These are phyloP conservation scores for Tuber microsphaerosporum DNA, from an alignment of 495 filamentous ascomycete species.

Conservation along the genomic window DNA sequence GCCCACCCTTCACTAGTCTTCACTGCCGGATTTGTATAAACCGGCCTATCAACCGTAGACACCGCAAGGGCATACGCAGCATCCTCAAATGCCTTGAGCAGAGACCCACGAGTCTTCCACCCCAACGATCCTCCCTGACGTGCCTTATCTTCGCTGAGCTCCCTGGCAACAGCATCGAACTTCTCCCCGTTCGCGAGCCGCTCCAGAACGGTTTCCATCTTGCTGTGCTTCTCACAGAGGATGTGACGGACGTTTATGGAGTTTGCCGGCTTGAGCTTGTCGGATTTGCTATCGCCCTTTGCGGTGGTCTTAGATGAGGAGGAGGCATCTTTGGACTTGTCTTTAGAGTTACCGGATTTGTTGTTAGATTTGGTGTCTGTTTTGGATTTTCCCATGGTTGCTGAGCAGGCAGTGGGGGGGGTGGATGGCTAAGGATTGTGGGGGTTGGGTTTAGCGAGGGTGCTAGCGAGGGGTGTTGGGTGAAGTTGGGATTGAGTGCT, in stretches of 20 bases:
- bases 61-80: constrained; percentile 34
- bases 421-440: too few species aligned
- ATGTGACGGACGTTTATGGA: constrained; percentile 41
- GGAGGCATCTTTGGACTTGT: constrained; percentile 9
- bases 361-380: constrained; percentile 21
- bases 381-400: constrained; percentile 5
- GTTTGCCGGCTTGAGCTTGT: constrained; percentile 37
- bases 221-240: constrained; percentile 39
- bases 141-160: constrained; percentile 39
- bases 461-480: background rate
- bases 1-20: constrained; percentile 37
- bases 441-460: background rate
- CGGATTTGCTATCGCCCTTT: constrained; percentile 22
- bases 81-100: constrained; percentile 23
- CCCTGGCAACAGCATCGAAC: constrained; percentile 38
- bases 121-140: constrained; percentile 39
- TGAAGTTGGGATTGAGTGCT: background rate
- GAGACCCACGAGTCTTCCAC: constrained; percentile 36
- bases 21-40: constrained; percentile 35
- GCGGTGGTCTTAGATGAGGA: constrained; percentile 18
- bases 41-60: constrained; percentile 37
- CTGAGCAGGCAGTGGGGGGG: background rate
- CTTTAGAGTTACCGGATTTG: constrained; percentile 6
- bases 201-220: constrained; percentile 34
- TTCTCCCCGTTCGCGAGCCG: constrained; percentile 35